Base-by-base conservation (phyloP, 208 protist genomes). In the Naegleria lovaniensis region DNA sequence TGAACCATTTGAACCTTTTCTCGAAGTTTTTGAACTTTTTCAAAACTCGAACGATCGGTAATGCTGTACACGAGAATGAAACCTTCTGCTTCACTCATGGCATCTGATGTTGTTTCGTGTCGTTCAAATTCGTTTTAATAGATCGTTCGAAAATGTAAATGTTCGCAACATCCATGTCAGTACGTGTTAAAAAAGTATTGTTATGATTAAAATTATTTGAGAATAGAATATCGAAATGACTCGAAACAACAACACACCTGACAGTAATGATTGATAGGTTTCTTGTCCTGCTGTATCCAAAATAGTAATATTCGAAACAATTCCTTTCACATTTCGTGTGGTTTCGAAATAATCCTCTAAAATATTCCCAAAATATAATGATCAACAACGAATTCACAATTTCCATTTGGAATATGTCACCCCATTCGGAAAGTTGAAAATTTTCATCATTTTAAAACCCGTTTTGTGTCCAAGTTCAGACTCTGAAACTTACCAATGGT, bases 231-330 rank as follows among this genome's bases (percentile, higher is more conserved):
- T 67, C 19, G n/a, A n/a, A n/a, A n/a, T n/a, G n/a, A n/a, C n/a
- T n/a, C n/a, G n/a, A n/a, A n/a, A n/a, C n/a, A 67, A 67, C 19
- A 67, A 67, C 55, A 67, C 11, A 67, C 55, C 55, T 67, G 43
- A 48, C 43, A 48, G 43, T 5, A 86, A 11, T 36, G 22, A 16
- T 41, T 33, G n/a, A 39, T 83, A 83, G 1, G 22, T 91, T 90
- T 94, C 93, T 52, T 93, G 90, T 36, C 93, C 93, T 13, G 93
- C 93, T 36, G 93, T 94, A 89, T 94, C 92, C 9, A 94, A 25
- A n/a, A 94, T 91, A 58, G 55, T 67, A 67, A 67, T 67, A 29
- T 67, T 67, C 4, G 55, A 67, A 29, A 29, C 22, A 29, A 67
- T 67, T 4, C 55, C 55, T 67, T 29, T 67, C 4, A 67, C 22